Base-by-base conservation (phyloP, 1,284 basidiomycete species). In the Rhizopogon parksii region DNA sequence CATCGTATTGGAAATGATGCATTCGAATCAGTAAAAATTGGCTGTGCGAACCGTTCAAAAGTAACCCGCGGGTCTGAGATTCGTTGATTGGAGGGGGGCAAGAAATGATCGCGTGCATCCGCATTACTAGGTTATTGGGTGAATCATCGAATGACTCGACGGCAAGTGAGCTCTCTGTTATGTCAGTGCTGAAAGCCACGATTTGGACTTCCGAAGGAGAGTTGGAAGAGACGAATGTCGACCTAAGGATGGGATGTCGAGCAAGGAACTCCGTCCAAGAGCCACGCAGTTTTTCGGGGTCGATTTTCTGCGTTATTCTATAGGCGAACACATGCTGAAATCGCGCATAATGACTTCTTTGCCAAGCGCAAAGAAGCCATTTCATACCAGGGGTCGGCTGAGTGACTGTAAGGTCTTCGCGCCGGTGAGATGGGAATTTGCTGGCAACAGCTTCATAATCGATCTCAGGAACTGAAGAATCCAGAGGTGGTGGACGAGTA, bases 1-100 rank as follows among this genome's bases (percentile, higher is more conserved):
- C 76, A 46, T 78, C 76, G 55, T 78, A 78, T 59, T 77, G 75
- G 59, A 75, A 74, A 56, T 78, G 76, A 52, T 78, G 73, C 47
- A 78, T 61, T 48, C 73, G 68, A 25, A 78, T 50, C 19, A 76
- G 52, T n/a, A 78, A 58, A 51, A 69, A 74, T 19, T 54, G 57
- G 15, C 55, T 54, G 34, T 56, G 51, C 15, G 51, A 54, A 2
- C 66, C 69, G 19, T 54, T 59, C 24, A 71, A 49, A 12, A 76
- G 59, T 11, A 68, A 52, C 6, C 67, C 70, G 30, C 65, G 64
- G 4, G 70, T 61, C 46, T 70, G 69, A 12, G 72, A 68, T 6
- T 53, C 53, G 19, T 56, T 59, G 36, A 65, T 56, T 5, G 69
- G 58, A 25, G 70, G 66, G 11, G 76, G 73, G 27, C 63, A 60